Evolutionary conservation across 331 rosid genomes (phyloP).

Genomic region (Malus hybrid): DNA sequence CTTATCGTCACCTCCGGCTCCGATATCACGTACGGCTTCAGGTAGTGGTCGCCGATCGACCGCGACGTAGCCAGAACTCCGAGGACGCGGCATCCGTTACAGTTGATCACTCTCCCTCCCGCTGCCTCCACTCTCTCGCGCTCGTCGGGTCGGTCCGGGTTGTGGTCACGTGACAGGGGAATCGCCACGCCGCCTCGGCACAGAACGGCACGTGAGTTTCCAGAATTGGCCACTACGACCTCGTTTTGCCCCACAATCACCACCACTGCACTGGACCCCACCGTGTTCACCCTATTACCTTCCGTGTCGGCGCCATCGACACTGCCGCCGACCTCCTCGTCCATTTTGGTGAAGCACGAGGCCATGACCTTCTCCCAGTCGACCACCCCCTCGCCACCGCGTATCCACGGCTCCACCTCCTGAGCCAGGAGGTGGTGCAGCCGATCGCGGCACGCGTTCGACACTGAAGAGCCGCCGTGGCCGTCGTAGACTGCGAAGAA

Average conservation of each 20-base stretch:
- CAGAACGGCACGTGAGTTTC: conserved; percentile 58
- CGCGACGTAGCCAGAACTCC: conserved; percentile 68
- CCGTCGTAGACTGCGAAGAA: conserved; percentile 66
- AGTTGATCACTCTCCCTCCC: conserved; percentile 46
- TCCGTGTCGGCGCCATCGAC: not conserved
- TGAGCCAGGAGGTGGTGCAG: conserved; percentile 43
- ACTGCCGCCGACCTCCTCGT: conserved; percentile 27
- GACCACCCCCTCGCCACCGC: not conserved
- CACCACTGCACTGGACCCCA: conserved; percentile 54
- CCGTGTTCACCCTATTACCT: conserved; percentile 11
- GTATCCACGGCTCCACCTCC: conserved; percentile 18
- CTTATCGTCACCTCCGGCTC: conserved; percentile 45
- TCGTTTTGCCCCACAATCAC: conserved; percentile 39
- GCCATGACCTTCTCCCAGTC: conserved; percentile 45
- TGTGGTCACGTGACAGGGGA: conserved; percentile 58
- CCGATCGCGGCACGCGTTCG: conserved; percentile 53
- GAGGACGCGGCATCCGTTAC: conserved; percentile 44
- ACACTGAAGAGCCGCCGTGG: conserved; percentile 46
- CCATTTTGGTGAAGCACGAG: conserved; percentile 56
- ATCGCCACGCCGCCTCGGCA: conserved; percentile 39
- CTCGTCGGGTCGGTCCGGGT: conserved; percentile 60
- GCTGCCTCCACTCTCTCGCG: conserved; percentile 56
- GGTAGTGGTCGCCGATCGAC: conserved; percentile 54
- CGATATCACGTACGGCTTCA: conserved; percentile 55
- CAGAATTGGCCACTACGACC: conserved; percentile 54